phyloP scores from a whole-genome alignment of 306 rosid genomes.

The Vigna radiata region DNA sequence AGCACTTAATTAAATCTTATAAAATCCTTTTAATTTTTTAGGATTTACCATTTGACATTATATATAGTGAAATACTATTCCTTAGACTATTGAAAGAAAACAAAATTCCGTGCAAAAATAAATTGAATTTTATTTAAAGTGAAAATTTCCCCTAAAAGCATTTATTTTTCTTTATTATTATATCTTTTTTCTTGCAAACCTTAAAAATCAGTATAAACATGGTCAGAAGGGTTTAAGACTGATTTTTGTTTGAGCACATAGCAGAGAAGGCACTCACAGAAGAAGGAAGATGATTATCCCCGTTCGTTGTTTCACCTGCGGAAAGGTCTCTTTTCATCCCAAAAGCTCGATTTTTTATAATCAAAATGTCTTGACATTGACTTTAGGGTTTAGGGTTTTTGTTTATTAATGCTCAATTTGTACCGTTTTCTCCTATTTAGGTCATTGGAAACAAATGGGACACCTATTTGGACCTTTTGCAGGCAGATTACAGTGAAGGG shows the following conservation, averaged over 20 bases:
- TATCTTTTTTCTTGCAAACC: too few species aligned
- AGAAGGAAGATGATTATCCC: constrained; percentile 77
- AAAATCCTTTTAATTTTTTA: neutral
- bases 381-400: constrained; percentile 41
- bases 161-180: too few species aligned
- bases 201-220: too few species aligned
- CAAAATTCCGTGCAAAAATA: too few species aligned
- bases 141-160: too few species aligned
- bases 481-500: constrained; percentile 94
- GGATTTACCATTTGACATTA: neutral
- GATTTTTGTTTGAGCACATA: neutral
- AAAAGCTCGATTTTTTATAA: neutral
- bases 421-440: constrained; percentile 47
- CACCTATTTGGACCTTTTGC: constrained; percentile 83
- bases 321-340: constrained; percentile 54
- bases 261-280: neutral
- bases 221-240: neutral
- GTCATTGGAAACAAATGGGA: constrained; percentile 99
- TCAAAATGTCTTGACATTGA: neutral
- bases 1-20: neutral
- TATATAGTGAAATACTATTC: too few species aligned
- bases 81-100: too few species aligned
- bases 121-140: too few species aligned
- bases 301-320: constrained; percentile 91
- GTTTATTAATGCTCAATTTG: neutral